phyloP scores from a whole-genome alignment of 2,329 filamentous ascomycete species.

The Calonectria pseudoreteaudii region DNA sequence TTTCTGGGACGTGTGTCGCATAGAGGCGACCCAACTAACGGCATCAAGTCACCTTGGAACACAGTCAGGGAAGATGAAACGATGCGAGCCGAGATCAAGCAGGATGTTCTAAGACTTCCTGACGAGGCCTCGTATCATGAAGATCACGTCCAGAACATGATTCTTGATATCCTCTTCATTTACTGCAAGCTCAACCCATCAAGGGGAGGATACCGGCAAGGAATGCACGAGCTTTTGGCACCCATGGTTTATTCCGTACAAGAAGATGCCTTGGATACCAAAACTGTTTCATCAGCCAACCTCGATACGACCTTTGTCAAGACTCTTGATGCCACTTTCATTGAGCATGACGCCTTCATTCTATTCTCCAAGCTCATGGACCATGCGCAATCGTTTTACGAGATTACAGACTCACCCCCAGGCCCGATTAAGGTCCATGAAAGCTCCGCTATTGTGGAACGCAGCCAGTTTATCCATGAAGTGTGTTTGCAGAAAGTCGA shows the following conservation, averaged over 20 bases:
- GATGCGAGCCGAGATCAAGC: slow-evolving; percentile 87
- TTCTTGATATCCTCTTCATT: slow-evolving; percentile 91
- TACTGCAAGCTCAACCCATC: slow-evolving; percentile 93
- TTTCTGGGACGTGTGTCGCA: background rate
- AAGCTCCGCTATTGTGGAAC: slow-evolving; percentile 76
- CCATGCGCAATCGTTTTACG: slow-evolving; percentile 86
- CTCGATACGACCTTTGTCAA: slow-evolving; percentile 69
- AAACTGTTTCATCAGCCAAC: slow-evolving; percentile 46
- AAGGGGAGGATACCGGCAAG: slow-evolving; percentile 92
- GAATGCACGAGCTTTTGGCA: slow-evolving; percentile 96
- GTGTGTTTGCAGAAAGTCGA: slow-evolving; percentile 82
- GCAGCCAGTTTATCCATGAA: slow-evolving; percentile 89
- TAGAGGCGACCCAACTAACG: slow-evolving; percentile 22
- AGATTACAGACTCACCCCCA: slow-evolving; percentile 59
- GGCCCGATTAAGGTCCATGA: slow-evolving; percentile 38
- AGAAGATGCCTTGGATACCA: slow-evolving; percentile 78
- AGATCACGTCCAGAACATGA: slow-evolving; percentile 79
- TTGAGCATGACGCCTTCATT: slow-evolving; percentile 92
- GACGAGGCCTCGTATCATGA: slow-evolving; percentile 93
- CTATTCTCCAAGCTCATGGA: slow-evolving; percentile 92
- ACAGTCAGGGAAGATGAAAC: slow-evolving; percentile 86
- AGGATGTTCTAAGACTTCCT: slow-evolving; percentile 94
- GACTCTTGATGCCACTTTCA: slow-evolving; percentile 76
- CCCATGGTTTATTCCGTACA: slow-evolving; percentile 88
- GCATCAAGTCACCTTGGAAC: slow-evolving; percentile 86